Evolutionary conservation across 768 basidiomycete species (phyloP), one percentile per base, ranked within the genome.

Genomic region (Boletus rubropictus): DNA sequence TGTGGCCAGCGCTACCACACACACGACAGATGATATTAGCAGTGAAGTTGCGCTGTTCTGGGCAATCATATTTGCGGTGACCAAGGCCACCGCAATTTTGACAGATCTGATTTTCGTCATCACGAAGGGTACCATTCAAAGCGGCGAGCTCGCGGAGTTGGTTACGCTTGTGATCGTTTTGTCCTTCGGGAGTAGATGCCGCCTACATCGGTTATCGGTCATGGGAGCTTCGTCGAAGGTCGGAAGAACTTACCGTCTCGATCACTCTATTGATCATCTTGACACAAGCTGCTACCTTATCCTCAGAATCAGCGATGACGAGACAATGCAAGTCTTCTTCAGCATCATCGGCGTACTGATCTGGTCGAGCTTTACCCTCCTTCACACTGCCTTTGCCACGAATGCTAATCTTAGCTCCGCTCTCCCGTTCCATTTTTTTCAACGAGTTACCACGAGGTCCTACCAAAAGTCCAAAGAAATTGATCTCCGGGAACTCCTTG

Each of bases 401-500:
- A 54, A 99, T 99, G 57, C 88, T 91, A 60, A 99, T 99, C 71
- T 98, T 98, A 6, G 96, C 96, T 28, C 96, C 96, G 61, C 88
- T 91, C 60, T 97, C 91, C 48, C 89, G 77, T 69, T 99, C 96
- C 96, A 99, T 99, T 71, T 92, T 94, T 79, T 99, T 99, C 77
- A 98, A 72, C 72, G 94, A 94, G 66, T 99, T 98, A 38, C 96
- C 96, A 61, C 96, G 88, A 61, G 96, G 96, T 32, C 96, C 96
- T 54, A 99, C 95, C 51, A 99, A 80, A 52, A 99, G 75, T 58
- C 96, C 96, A 60, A 99, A 98, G 73, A 98, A 99, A 66, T 99
- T 99, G 76, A 99, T 98, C 71, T 98, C 95, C 2, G 96, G 96
- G 58, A 99, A 99, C 70, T 99, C 96, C 68, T 99, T 98, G 65